Conservation (phyloP, 306 rosid species). For the Pueraria montana region DNA sequence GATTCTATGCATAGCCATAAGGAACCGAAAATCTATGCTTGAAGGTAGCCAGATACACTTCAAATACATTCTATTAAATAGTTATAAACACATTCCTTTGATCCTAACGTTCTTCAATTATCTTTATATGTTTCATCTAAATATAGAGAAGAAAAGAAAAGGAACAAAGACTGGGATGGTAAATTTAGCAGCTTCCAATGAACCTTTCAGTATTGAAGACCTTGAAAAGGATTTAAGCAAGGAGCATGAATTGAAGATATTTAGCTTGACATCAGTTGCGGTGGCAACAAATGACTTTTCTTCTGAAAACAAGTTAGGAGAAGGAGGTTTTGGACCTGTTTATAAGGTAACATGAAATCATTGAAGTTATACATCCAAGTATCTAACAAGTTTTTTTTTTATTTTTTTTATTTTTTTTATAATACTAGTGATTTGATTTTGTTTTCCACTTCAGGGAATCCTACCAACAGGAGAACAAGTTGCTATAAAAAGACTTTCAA, state of each 20-base stretch:
- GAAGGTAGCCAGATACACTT: neutral
- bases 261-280: neutral
- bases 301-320: neutral
- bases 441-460: neutral
- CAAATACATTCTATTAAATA: too few relatives aligned
- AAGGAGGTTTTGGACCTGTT: neutral
- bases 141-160: neutral
- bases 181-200: neutral
- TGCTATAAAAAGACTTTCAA: neutral
- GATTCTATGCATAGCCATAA: neutral
- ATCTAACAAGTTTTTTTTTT: too few relatives aligned
- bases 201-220: neutral
- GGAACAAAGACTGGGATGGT: neutral
- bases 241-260: too few relatives aligned
- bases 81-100: neutral
- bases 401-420: too few relatives aligned
- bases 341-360: neutral
- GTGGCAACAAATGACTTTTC: neutral
- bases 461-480: neutral
- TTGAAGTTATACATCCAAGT: too few relatives aligned
- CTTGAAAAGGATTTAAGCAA: neutral
- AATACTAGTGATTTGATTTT: neutral
- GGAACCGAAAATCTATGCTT: neutral
- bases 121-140: neutral
- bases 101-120: neutral